A percentile compares a stretch with the other conserved stretches of the same genome.
phyloP scores from a whole-genome alignment of 345 rosid species.

The Mallotus nudiflorus region DNA sequence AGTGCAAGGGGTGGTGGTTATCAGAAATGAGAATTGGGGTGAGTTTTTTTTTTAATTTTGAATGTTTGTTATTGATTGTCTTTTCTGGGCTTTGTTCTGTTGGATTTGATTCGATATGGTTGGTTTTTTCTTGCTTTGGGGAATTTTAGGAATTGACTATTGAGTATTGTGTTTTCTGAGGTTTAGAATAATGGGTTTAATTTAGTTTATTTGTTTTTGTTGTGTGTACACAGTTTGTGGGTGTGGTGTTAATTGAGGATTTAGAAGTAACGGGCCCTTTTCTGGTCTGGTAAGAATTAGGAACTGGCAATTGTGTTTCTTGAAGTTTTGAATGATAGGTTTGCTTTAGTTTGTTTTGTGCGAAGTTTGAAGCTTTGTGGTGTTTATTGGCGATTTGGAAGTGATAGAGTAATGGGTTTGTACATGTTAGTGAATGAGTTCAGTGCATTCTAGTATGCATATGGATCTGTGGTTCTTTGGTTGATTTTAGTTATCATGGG shows the following conservation, averaged over 20 bases:
- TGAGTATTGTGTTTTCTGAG: neutral
- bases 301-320: neutral
- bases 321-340: neutral
- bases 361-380: neutral
- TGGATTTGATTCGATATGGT: neutral
- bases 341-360: neutral
- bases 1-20: conserved; percentile 68
- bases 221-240: neutral
- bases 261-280: too few relatives aligned
- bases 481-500: neutral
- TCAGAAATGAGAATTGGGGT: conserved; percentile 49
- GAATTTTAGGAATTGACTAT: neutral
- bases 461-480: too few relatives aligned
- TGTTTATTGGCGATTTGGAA: neutral
- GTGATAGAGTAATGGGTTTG: neutral
- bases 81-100: too few relatives aligned
- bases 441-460: too few relatives aligned
- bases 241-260: neutral
- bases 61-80: neutral
- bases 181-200: neutral
- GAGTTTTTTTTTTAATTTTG: neutral
- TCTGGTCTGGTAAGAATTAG: neutral
- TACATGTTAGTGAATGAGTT: neutral
- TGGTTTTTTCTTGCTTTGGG: neutral
- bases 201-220: too few relatives aligned